Conservation (phyloP, 148 eudicot species). For the Talinum fruticosum region DNA sequence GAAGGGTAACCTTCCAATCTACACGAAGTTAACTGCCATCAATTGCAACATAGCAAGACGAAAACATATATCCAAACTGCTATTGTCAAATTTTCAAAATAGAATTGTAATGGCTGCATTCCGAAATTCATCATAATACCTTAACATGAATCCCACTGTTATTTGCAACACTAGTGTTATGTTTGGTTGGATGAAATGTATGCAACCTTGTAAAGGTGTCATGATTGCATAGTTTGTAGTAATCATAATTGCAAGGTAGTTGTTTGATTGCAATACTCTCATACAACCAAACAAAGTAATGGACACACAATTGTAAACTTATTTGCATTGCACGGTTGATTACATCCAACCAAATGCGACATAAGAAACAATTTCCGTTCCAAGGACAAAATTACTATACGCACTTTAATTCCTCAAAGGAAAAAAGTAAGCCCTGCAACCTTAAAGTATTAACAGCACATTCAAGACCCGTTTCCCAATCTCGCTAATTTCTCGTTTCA, state of each 20-base stretch:
- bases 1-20: slow-evolving; percentile 80
- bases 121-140: not conserved
- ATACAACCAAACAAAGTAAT: too few relatives aligned
- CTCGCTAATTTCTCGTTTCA: not conserved
- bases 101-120: not conserved
- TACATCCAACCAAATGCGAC: too few relatives aligned
- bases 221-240: too few relatives aligned
- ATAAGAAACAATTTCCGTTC: too few relatives aligned
- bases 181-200: not conserved
- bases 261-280: too few relatives aligned
- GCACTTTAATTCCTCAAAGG: not conserved
- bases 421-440: not conserved
- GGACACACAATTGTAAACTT: too few relatives aligned
- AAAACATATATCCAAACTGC: not conserved
- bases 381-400: not conserved
- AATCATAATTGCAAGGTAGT: too few relatives aligned
- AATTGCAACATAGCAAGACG: not conserved
- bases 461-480: not conserved
- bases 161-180: not conserved
- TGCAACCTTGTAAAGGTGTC: too few relatives aligned
- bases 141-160: slow-evolving; percentile 8
- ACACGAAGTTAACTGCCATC: not conserved
- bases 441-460: not conserved
- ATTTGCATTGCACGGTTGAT: too few relatives aligned
- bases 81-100: too few relatives aligned